Evolutionary conservation across 371 early-diverging fungal species (phyloP).

Genomic region (Entomophthora muscae): DNA sequence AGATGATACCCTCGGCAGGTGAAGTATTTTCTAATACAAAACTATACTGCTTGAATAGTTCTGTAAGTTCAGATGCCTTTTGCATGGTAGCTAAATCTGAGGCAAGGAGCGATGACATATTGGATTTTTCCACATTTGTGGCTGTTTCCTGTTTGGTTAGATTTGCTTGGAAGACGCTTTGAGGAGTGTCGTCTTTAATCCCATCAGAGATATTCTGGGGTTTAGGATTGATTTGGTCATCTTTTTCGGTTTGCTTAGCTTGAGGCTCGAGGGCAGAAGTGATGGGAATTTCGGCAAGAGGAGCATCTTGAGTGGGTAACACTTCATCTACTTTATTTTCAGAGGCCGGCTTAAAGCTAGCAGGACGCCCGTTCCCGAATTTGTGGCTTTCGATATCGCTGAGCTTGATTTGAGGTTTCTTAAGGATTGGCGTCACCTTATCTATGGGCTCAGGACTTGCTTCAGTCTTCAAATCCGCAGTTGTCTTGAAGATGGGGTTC

Average conservation of each 20-base stretch:
- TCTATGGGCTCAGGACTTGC: too few relatives aligned
- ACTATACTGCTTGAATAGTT: neutral
- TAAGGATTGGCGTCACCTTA: too few relatives aligned
- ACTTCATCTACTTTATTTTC: neutral
- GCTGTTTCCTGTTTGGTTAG: neutral
- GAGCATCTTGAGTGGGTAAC: too few relatives aligned
- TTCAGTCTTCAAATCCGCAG: too few relatives aligned
- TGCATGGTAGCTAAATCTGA: neutral
- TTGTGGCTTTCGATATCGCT: neutral
- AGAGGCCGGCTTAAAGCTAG: neutral
- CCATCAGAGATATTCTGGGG: too few relatives aligned
- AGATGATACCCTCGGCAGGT: neutral
- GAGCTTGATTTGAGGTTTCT: neutral
- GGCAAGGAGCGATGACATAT: neutral
- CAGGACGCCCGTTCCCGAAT: neutral
- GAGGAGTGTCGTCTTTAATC: too few relatives aligned
- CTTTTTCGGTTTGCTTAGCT: too few relatives aligned
- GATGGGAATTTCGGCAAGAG: too few relatives aligned
- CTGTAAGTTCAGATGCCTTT: neutral
- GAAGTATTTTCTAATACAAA: neutral
- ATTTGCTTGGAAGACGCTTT: too few relatives aligned
- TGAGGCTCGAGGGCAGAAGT: too few relatives aligned
- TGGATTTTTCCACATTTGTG: neutral
- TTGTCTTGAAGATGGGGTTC: neutral
- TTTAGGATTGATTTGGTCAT: too few relatives aligned